A percentile compares a stretch with the other conserved stretches of the same genome.
Conservation (phyloP, 1,284 basidiomycete genomes). For the Coriolopsis trogii region DNA sequence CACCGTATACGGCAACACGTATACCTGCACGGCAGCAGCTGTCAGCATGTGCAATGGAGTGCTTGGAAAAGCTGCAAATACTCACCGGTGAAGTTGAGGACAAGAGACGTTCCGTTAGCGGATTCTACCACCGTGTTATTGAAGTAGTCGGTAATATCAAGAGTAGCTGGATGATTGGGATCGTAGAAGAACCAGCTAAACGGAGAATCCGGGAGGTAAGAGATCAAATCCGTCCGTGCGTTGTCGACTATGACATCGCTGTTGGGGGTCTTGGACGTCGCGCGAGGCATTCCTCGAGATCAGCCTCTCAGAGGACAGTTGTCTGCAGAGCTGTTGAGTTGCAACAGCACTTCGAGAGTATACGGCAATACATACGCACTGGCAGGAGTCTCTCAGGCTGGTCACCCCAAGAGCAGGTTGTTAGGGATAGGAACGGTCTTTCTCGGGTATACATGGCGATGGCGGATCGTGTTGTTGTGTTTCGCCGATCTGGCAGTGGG, state of each 20-base stretch:
- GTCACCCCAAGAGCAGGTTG: too few relatives aligned
- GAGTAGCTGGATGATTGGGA: too few relatives aligned
- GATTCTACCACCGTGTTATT: background rate
- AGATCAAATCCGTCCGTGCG: background rate
- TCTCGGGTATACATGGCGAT: too few relatives aligned
- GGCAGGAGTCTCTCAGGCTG: too few relatives aligned
- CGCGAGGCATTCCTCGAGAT: background rate
- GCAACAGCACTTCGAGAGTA: too few relatives aligned
- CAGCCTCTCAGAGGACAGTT: background rate
- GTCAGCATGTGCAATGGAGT: too few relatives aligned
- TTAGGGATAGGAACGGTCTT: too few relatives aligned
- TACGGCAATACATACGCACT: too few relatives aligned
- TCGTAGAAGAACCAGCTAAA: background rate
- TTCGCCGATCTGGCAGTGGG: too few relatives aligned
- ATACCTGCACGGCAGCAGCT: background rate
- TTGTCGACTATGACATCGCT: background rate
- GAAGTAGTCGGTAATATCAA: background rate
- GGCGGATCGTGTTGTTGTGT: too few relatives aligned
- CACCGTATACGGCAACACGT: background rate
- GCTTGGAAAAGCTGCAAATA: background rate
- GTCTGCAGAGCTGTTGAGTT: too few relatives aligned
- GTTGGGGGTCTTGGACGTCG: background rate
- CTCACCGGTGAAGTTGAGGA: background rate
- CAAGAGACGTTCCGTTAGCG: background rate
- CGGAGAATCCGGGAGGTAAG: too few relatives aligned